Percentiles rank a stretch among this genome's conserved stretches.
phyloP scores from a whole-genome alignment of 2,329 filamentous ascomycete genomes.

The Coniochaeta hoffmannii region DNA sequence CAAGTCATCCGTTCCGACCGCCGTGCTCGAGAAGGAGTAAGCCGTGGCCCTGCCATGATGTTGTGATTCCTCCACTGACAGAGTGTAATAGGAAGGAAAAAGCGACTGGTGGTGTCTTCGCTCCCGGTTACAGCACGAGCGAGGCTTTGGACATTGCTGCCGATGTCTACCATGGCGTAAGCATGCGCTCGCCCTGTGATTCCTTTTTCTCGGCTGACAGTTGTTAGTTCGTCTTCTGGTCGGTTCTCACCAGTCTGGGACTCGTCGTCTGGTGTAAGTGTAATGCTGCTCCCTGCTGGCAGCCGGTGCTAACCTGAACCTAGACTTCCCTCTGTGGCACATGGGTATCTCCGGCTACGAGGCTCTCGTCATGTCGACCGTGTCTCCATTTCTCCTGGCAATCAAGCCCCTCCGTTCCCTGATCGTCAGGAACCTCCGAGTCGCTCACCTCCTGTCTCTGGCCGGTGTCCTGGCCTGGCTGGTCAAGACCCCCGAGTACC shows the following conservation, averaged over 20 bases:
- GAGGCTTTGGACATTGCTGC: slow-evolving; percentile 74
- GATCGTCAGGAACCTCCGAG: slow-evolving; percentile 59
- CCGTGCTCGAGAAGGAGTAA: slow-evolving; percentile 66
- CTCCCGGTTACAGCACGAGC: slow-evolving; percentile 63
- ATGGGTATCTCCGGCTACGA: slow-evolving; percentile 99
- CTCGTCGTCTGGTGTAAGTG: slow-evolving; percentile 87
- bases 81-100: slow-evolving; percentile 59
- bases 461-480: slow-evolving; percentile 74
- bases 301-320: not conserved
- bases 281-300: not conserved
- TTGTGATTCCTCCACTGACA: not conserved
- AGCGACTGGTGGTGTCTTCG: slow-evolving; percentile 62
- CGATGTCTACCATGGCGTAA: slow-evolving; percentile 85
- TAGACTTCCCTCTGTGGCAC: slow-evolving; percentile 94
- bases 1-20: slow-evolving; percentile 36
- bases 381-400: slow-evolving; percentile 73
- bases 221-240: slow-evolving; percentile 85
- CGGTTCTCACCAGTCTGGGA: slow-evolving; percentile 81
- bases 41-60: slow-evolving; percentile 23
- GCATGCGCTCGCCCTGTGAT: slow-evolving; percentile 19
- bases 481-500: slow-evolving; percentile 61
- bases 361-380: slow-evolving; percentile 74
- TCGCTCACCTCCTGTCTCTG: slow-evolving; percentile 66
- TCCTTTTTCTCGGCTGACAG: not conserved
- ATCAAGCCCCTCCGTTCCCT: slow-evolving; percentile 62